These are phyloP conservation scores for Rugonectria rugulosa DNA, from an alignment of 2,329 filamentous ascomycete genomes.

Conservation along the genomic window DNA sequence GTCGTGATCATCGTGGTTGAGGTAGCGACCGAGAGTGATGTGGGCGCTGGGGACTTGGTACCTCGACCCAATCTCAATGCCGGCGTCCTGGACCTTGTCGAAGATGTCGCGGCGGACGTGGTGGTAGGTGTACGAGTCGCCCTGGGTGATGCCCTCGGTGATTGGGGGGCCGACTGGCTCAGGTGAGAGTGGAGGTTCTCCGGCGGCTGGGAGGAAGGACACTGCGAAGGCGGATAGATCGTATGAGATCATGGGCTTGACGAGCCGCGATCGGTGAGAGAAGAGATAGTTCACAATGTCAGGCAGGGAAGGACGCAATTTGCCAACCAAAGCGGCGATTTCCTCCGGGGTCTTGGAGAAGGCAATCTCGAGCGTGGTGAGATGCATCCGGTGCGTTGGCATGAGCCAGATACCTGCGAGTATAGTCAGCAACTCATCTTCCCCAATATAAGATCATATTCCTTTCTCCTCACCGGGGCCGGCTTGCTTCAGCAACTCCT, in stretches of 20 bases:
- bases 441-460: neutral
- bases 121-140: conserved; percentile 84
- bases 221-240: conserved; percentile 87
- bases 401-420: conserved; percentile 83
- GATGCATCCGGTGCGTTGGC: conserved; percentile 79
- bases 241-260: conserved; percentile 84
- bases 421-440: neutral
- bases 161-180: conserved; percentile 48
- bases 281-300: conserved; percentile 72
- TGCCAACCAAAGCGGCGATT: conserved; percentile 68
- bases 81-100: conserved; percentile 64
- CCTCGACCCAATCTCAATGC: conserved; percentile 75
- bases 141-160: conserved; percentile 49
- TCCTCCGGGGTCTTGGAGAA: conserved; percentile 77
- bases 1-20: conserved; percentile 70
- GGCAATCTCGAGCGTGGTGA: conserved; percentile 86
- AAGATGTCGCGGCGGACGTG: conserved; percentile 86
- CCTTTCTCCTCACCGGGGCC: conserved; percentile 71
- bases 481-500: conserved; percentile 67
- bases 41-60: conserved; percentile 92
- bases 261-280: conserved; percentile 73
- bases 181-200: conserved; percentile 57
- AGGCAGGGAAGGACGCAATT: conserved; percentile 63
- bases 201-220: conserved; percentile 83
- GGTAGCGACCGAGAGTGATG: conserved; percentile 84